Evolutionary conservation across 495 filamentous ascomycete species (phyloP).

Genomic region (Podospora appendiculata): DNA sequence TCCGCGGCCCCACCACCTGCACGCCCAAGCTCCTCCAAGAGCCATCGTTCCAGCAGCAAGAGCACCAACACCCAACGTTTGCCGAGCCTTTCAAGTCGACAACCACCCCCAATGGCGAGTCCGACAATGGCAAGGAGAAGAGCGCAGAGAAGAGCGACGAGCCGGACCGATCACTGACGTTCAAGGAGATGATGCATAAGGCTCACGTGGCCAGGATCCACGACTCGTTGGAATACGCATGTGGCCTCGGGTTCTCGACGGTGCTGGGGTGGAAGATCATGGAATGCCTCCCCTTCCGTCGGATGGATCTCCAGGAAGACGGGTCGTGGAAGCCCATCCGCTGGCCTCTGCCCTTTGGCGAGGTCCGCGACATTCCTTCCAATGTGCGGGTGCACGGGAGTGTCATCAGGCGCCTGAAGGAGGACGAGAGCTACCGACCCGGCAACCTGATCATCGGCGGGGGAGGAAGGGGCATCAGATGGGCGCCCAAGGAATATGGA

Average conservation of each 20-base stretch:
- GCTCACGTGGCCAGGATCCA: slow-evolving; percentile 60
- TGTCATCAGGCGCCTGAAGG: slow-evolving; percentile 65
- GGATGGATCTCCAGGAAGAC: slow-evolving; percentile 69
- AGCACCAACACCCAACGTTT: not conserved
- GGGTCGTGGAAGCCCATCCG: slow-evolving; percentile 76
- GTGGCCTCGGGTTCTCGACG: slow-evolving; percentile 48
- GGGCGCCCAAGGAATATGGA: slow-evolving; percentile 52
- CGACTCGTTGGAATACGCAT: slow-evolving; percentile 63
- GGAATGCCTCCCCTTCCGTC: slow-evolving; percentile 74
- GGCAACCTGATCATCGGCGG: slow-evolving; percentile 78
- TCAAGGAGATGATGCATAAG: slow-evolving; percentile 47
- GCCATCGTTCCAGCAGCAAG: not conserved
- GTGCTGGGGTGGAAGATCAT: slow-evolving; percentile 74
- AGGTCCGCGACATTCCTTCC: slow-evolving; percentile 71
- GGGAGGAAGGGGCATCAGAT: slow-evolving; percentile 57
- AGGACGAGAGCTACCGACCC: slow-evolving; percentile 58
- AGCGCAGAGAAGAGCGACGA: not conserved
- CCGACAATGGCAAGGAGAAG: not conserved
- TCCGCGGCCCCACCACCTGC: slow-evolving; percentile 24
- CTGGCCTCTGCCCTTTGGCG: slow-evolving; percentile 74
- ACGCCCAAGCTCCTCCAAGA: slow-evolving; percentile 15
- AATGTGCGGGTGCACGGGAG: slow-evolving; percentile 64
- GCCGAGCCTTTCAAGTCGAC: not conserved
- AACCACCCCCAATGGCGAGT: not conserved
- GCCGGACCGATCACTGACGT: slow-evolving; percentile 25